Conservation (phyloP, 176 grass and related monocot species). For the Aegilops sharonensis region DNA sequence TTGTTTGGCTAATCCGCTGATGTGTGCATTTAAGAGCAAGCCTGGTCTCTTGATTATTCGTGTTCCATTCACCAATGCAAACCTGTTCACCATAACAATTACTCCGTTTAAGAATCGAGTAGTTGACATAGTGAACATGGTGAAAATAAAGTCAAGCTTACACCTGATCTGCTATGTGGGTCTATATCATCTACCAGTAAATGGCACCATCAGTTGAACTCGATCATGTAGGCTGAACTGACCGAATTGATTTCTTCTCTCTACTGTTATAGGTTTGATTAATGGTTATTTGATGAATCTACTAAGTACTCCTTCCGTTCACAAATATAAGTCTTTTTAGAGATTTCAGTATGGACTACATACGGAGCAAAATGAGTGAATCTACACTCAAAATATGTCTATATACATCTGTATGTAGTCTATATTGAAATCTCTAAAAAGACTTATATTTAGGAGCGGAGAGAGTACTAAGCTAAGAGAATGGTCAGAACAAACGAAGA, state of each 20-base stretch:
- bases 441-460: too few relatives aligned
- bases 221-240: background rate
- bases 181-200: background rate
- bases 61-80: background rate
- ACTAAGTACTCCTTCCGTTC: background rate
- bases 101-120: background rate
- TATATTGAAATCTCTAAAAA: too few relatives aligned
- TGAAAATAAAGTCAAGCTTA: background rate
- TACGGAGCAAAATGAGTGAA: too few relatives aligned
- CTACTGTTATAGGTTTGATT: background rate
- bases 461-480: background rate
- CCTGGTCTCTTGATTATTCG: background rate
- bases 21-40: slow-evolving; percentile 3
- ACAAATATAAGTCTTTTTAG: too few relatives aligned
- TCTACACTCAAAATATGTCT: too few relatives aligned
- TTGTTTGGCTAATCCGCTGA: background rate
- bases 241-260: background rate
- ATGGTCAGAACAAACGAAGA: background rate
- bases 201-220: background rate
- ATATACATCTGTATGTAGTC: too few relatives aligned
- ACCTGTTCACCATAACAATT: background rate
- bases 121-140: background rate
- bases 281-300: background rate
- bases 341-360: too few relatives aligned
- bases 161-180: background rate